phyloP scores from a whole-genome alignment of 306 rosid species.

The Ceratonia siliqua region DNA sequence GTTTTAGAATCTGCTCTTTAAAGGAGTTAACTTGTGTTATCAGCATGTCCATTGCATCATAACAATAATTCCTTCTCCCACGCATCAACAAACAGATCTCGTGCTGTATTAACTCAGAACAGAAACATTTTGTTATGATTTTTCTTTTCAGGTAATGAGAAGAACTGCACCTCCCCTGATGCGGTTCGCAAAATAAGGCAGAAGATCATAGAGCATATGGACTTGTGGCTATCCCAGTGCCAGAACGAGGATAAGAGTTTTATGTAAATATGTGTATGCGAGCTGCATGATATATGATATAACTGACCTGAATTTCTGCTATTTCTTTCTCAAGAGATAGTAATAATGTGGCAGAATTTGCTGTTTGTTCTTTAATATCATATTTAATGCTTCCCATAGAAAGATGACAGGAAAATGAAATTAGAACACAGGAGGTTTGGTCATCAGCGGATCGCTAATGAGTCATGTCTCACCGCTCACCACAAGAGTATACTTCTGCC shows the following conservation, averaged over 20 bases:
- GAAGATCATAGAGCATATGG: constrained; percentile 69
- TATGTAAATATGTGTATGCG: constrained; percentile 31
- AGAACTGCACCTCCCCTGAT: constrained; percentile 75
- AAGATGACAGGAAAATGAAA: background rate
- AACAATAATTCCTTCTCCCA: background rate
- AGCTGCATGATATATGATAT: background rate
- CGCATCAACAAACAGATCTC: background rate
- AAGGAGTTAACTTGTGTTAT: constrained; percentile 1
- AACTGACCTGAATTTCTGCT: background rate
- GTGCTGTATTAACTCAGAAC: background rate
- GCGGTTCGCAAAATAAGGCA: constrained; percentile 83
- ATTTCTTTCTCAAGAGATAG: background rate
- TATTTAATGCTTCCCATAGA: background rate
- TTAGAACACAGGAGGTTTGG: background rate
- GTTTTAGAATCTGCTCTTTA: background rate
- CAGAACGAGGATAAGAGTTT: constrained; percentile 32
- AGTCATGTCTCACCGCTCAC: background rate
- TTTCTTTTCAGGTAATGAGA: constrained; percentile 61
- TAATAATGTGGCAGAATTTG: background rate
- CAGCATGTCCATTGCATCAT: background rate
- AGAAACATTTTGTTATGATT: constrained; percentile 13
- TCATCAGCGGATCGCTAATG: background rate
- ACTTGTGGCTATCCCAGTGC: constrained; percentile 87
- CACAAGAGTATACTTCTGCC: background rate
- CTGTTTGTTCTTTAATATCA: background rate